Conservation (phyloP, 768 basidiomycete species). For the Trametes gibbosa region DNA sequence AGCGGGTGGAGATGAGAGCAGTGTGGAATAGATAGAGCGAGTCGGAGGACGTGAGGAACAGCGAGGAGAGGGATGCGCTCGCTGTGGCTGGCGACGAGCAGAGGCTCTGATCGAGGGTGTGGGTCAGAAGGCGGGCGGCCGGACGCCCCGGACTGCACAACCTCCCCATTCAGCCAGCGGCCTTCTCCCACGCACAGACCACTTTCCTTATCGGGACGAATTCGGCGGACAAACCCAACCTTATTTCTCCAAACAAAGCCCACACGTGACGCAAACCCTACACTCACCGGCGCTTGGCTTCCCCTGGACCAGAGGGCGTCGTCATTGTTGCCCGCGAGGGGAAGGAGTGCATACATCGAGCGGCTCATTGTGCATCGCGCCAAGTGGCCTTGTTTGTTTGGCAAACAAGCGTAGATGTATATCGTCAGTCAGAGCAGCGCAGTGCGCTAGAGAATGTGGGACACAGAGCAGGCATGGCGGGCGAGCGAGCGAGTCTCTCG, state of each 20-base stretch:
- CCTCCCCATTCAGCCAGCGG: slow-evolving; percentile 36
- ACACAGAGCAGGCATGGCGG: background rate
- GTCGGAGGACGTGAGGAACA: slow-evolving; percentile 37
- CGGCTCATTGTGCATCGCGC: slow-evolving; percentile 5
- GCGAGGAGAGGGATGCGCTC: slow-evolving; percentile 41
- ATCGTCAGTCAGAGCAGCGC: background rate
- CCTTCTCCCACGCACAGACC: slow-evolving; percentile 44
- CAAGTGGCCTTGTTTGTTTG: background rate
- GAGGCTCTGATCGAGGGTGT: slow-evolving; percentile 45
- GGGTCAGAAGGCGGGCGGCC: slow-evolving; percentile 28
- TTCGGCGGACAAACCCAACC: slow-evolving; percentile 30
- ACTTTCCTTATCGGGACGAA: slow-evolving; percentile 14
- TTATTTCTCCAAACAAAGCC: slow-evolving; percentile 30
- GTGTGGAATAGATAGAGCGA: slow-evolving; percentile 31
- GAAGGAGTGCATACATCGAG: slow-evolving; percentile 13
- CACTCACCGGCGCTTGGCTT: slow-evolving; percentile 14
- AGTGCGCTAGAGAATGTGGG: background rate
- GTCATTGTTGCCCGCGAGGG: slow-evolving; percentile 20
- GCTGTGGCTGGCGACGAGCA: slow-evolving; percentile 44
- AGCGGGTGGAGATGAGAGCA: slow-evolving; percentile 24
- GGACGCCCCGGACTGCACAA: slow-evolving; percentile 35
- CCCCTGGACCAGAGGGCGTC: slow-evolving; percentile 15
- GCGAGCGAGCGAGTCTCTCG: background rate
- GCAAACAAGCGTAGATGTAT: background rate
- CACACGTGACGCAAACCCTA: slow-evolving; percentile 27